Base-by-base conservation (phyloP, 768 basidiomycete genomes). In the Multifurca ochricompacta region DNA sequence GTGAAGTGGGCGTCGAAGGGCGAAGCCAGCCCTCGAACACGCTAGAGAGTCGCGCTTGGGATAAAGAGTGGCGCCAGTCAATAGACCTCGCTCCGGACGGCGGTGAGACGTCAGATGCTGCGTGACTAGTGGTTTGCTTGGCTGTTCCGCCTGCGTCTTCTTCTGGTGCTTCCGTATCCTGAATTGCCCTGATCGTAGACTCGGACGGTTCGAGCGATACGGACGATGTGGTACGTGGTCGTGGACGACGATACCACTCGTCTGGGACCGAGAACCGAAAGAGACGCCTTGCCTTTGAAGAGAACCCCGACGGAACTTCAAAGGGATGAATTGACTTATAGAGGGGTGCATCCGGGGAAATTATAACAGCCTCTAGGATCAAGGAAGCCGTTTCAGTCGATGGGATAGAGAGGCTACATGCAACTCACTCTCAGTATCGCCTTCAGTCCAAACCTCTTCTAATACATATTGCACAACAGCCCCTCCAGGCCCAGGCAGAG, bases 221-320 rank as follows among this genome's bases (percentile, higher is more conserved):
- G 13, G 69, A 68, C 2, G 80, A 79, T 2, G 74, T 62, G 35
- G 68, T 71, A 0, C 79, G 78, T 6, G 81, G 76, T 57, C 77
- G 85, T 18, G 81, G 79, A 16, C 85, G 78, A 53, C 81, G 80
- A 67, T 81, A 91, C 89, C 84, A 91, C 63, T 85, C 83, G 49
- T 85, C 85, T 2, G 85, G 85, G 7, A 91, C 79, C 57, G 82
- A 85, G 51, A 90, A 77, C 25, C 76, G 74, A 63, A 85, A 79
- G 7, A 60, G 64, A 8, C 79, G 78, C 18, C 62, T 70, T 1
- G 75, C 75, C 27, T 65, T 60, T 3, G 69, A 62, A n/a, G 70
- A 68, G 59, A 75, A 73, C 1, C 73, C 71, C 59, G 77, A 77
- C 9, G 72, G 59, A 46, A 65, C 62, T 35, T 69, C 71, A 0